Conservation (phyloP, 768 basidiomycete species). For the Pleurotus djamor region DNA sequence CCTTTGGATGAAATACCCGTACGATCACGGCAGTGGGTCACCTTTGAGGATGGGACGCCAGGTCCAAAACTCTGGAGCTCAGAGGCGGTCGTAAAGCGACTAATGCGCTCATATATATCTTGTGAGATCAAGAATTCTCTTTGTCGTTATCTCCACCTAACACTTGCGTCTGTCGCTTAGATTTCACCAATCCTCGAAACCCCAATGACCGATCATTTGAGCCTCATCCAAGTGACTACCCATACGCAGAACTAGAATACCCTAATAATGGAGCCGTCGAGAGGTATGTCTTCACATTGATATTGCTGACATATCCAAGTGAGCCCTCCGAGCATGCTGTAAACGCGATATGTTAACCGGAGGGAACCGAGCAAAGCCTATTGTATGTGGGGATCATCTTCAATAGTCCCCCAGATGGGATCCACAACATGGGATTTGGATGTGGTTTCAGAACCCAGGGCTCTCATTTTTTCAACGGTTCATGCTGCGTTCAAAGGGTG, state of each 20-base stretch:
- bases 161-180: slow-evolving; percentile 29
- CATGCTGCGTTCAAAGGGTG: too few species aligned
- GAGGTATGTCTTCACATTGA: slow-evolving; percentile 56
- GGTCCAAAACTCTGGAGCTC: slow-evolving; percentile 57
- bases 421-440: too few species aligned
- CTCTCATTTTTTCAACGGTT: too few species aligned
- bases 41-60: slow-evolving; percentile 48
- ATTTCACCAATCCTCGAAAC: slow-evolving; percentile 68
- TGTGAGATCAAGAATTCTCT: slow-evolving; percentile 39
- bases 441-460: too few species aligned
- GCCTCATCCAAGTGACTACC: slow-evolving; percentile 56
- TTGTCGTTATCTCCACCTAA: too few species aligned
- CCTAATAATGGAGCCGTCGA: slow-evolving; percentile 71
- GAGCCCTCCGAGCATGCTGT: too few species aligned
- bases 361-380: too few species aligned
- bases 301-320: too few species aligned
- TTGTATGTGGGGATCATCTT: too few species aligned
- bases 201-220: slow-evolving; percentile 63
- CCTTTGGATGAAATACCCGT: slow-evolving; percentile 37
- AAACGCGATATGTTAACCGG: too few species aligned
- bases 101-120: slow-evolving; percentile 67
- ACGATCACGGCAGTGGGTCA: slow-evolving; percentile 46
- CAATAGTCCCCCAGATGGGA: too few species aligned
- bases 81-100: slow-evolving; percentile 56
- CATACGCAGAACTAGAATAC: slow-evolving; percentile 74